Evolutionary conservation across 805 yeast genomes (phyloP), one percentile per base, ranked within the genome.

Genomic region (Torulaspora delbrueckii): DNA sequence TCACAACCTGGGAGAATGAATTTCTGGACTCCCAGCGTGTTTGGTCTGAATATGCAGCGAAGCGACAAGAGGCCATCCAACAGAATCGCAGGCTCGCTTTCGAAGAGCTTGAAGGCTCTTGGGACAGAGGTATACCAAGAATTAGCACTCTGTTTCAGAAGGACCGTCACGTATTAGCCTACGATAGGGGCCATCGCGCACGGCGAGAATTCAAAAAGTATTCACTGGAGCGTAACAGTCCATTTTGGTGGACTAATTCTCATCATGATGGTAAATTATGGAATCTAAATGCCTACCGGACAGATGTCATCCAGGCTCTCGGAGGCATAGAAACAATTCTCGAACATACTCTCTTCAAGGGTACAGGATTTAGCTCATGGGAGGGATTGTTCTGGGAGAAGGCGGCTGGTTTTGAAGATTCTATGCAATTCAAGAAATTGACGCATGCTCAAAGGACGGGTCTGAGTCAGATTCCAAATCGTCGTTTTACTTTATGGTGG

Each of bases 351-450:
- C 67, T 93, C 37, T 93, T 93, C 72, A 88, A 86, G 62, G 99
- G 95, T 9, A 93, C 99, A 1, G 99, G 99, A 0, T 93, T 93
- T 60, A 95, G 86, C 55, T 86, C 95, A 7, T 93, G 99, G 99
- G 99, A 93, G 69, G 98, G 99, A 4, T 71, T 93, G 22, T 93
- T 93, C 66, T 93, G 99, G 99, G 99, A 93, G 61, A 90, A 90
- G 62, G 95, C 95, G 0, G 82, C 96, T 23, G 99, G 99, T 0
- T 93, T 90, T 63, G 99, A 93, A 65, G 99, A 93, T 58, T 85
- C 96, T 0, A 77, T 93, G 77, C 91, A 90, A 63, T 86, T 89
- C 67, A 89, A 90, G 65, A 93, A 91, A 62, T 75, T 93, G 55
- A 93, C 99, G 1, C 91, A 91, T 67, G 99, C 99, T 1, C 99